Evolutionary conservation across 805 yeast genomes (phyloP), one percentile per base, ranked within the genome.

Genomic region (Sungouiozyma ichnusensis): DNA sequence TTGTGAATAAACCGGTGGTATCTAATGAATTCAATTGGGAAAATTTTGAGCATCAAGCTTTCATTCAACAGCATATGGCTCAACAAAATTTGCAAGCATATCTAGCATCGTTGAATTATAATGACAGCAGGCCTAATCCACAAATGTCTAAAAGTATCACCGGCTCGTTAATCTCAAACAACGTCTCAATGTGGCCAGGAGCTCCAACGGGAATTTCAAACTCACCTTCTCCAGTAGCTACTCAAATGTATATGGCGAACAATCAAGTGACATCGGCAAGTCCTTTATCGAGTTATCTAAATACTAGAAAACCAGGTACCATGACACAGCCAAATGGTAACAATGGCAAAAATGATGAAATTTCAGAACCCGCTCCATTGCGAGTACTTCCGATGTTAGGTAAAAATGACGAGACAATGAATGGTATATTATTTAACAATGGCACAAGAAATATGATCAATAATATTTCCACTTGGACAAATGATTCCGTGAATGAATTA

Each of bases 361-460:
- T 24, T 24, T 7, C 6, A 6, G 29, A 24, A 24, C 9, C 11
- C 6, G 11, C 29, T 7, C 29, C 29, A 6, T 7, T 11, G 6
- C 29, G 29, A 7, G 11, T 24, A 11, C 11, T 24, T 24, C 9
- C 29, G 6, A 6, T 24, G 6, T 17, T 27, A 3, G 18, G 15
- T 17, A 13, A 13, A 3, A 46, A 32, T 5, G 39, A 37, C 11
- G 38, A 31, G 9, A 40, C 40, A 24, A 43, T 45, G 5, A 47
- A 46, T 32, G 57, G 53, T n/a, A 46, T 57, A 2, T 39, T 58
- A 17, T 54, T 57, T 36, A 55, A 53, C 39, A 57, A 55, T 13
- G 68, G 79, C 19, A 72, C 80, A 1, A 75, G 74, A 34, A 71
- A 71, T 27, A 76, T 76, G 82, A 76, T 76, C 50, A 74, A 67